Base-by-base conservation (phyloP, 441 rosid species). In the Croton setiger region DNA sequence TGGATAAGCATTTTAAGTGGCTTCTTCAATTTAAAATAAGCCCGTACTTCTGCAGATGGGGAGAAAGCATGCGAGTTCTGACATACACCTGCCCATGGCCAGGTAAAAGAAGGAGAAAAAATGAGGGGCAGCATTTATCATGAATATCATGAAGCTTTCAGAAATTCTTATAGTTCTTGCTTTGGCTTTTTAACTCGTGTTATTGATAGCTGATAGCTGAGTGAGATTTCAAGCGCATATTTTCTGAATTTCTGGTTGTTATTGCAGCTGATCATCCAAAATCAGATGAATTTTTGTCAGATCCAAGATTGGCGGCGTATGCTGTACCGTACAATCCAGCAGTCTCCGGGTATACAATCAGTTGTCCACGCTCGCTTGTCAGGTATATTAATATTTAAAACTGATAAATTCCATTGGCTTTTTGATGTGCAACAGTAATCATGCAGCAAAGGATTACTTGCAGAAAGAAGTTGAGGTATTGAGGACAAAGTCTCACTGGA, bases 51-150 rank as follows among this genome's bases (percentile, higher is more conserved):
- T 91, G 97, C 69, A 86, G 85, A 81, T 91, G 96, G 98, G 96
- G 96, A 75, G 89, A 88, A 59, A 76, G 81, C 79, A 91, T 94
- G 98, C 97, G 96, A 66, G 98, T 90, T 79, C 80, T 94, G 83
- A 86, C 96, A 52, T 94, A 92, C 83, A 90, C 97, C 64, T 87
- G 87, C 69, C 98, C 97, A 21, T 90, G 97, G 98, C 92, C 96
- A 76, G 96, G 97, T 94, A 84, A 57, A 48, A 49, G 60, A 49
- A 64, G 63, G 57, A 67, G 68, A 64, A 23, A 39, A 64, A 68
- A 52, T 20, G 52, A 64, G 67, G 27, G 64, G 39, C 18, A 62
- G 13, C 20, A 33, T 71, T 55, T n/a, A 12, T 17, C 21, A 7
- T 49, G 60, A 35, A 43, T n/a, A 12, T 17, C 21, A 7, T 49